These are phyloP conservation scores for Hanseniaspora lachancei DNA, from an alignment of 805 yeast genomes.

Conservation along the genomic window DNA sequence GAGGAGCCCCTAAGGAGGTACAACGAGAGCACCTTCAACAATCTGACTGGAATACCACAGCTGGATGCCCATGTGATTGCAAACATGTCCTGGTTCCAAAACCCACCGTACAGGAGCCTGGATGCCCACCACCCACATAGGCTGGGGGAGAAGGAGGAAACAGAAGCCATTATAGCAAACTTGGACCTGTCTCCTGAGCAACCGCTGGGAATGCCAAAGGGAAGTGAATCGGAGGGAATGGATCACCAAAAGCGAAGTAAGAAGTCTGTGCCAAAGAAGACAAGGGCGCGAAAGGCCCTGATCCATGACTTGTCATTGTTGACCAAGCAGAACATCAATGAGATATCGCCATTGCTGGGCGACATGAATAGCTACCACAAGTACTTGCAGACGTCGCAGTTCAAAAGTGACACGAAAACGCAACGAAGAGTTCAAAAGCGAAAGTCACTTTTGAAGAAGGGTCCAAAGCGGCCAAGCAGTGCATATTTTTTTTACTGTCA, in stretches of 20 bases:
- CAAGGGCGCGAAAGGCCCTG: conserved; percentile 2
- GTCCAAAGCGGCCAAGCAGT: conserved; percentile 30
- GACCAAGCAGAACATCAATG: conserved; percentile 4
- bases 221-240: not conserved
- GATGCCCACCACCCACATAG: not conserved
- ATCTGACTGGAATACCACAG: not conserved
- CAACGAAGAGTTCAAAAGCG: conserved; percentile 28
- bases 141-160: not conserved
- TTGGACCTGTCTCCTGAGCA: not conserved
- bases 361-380: not conserved
- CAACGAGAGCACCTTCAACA: not conserved
- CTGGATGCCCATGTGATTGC: not conserved
- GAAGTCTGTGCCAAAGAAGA: conserved; percentile 10
- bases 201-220: not conserved
- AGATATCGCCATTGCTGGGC: conserved; percentile 1
- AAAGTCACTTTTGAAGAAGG: conserved; percentile 26
- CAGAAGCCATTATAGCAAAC: not conserved
- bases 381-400: conserved; percentile 13
- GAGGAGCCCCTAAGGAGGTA: not conserved
- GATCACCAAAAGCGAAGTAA: not conserved
- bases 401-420: conserved; percentile 26
- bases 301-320: conserved; percentile 2
- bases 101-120: not conserved
- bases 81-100: conserved; percentile 1
- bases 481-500: conserved; percentile 28